Conservation (phyloP, 306 rosid species). For the Fagus sylvatica region DNA sequence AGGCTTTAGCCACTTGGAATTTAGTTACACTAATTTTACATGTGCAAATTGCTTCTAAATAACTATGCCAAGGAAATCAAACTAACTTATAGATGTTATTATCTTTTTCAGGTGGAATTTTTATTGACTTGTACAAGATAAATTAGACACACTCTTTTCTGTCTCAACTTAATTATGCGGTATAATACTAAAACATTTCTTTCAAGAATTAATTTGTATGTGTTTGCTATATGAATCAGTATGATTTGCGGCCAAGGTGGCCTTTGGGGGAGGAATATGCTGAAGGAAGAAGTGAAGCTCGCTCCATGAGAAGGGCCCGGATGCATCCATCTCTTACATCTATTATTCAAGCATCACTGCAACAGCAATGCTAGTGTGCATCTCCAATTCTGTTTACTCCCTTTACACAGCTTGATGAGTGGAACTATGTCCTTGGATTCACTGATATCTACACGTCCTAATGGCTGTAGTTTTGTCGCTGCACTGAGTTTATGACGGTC, state of each 20-base stretch:
- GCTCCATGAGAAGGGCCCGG: constrained; percentile 76
- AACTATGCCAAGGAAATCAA: background rate
- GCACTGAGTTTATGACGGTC: constrained; percentile 7
- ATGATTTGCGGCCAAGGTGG: constrained; percentile 92
- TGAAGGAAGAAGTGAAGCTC: constrained; percentile 81
- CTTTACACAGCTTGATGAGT: background rate
- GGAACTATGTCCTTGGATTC: constrained; percentile 1
- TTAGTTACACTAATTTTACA: background rate
- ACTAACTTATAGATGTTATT: background rate
- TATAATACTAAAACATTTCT: constrained; percentile 7
- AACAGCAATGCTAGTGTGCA: constrained; percentile 42
- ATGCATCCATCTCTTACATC: constrained; percentile 93
- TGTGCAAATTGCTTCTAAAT: background rate
- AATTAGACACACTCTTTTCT: background rate
- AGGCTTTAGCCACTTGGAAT: background rate
- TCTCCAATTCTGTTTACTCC: constrained; percentile 17
- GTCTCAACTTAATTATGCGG: background rate
- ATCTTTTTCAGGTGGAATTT: too few species aligned
- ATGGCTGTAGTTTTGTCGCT: background rate
- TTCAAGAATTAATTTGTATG: background rate
- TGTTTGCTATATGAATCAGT: constrained; percentile 39
- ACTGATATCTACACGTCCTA: background rate
- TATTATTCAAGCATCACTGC: constrained; percentile 67
- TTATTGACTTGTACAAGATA: too few species aligned
- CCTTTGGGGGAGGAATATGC: constrained; percentile 87